Base-by-base conservation (phyloP, 768 basidiomycete genomes). In the Collybia sp. region DNA sequence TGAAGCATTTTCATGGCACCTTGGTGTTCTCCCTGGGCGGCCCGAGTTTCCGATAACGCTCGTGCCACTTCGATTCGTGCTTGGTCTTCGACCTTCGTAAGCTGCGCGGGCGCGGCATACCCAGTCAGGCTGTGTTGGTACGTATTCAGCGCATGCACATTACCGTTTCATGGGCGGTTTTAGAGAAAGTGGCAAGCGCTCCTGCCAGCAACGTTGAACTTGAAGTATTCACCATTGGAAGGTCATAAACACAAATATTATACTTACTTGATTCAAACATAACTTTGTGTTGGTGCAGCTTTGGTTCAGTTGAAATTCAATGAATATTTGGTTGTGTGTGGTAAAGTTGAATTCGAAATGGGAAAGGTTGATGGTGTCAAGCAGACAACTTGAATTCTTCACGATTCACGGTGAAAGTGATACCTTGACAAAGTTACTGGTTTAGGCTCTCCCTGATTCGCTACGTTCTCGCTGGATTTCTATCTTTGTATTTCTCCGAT, bases 31-130 rank as follows among this genome's bases (percentile, higher is more conserved):
- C 61, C 54, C 41, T 70, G 68, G 15, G 77, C 73, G 33, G 75
- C 72, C 35, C 68, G 70, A 12, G 67, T 54, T 30, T 83, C 79
- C 5, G 68, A 53, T 33, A 62, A 51, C 10, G 75, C 71, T 39
- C 72, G 73, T 42, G 75, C 66, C 50, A 82, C 68, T 51, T 84
- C 78, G 34, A 65, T 61, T 50, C 74, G 74, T 3, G 77, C 70
- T 45, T 77, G 73, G n/a, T 73, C 72, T 49, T 86, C 82, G 13
- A 77, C 68, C 31, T 74, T 67, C 12, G 74, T 67, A 47, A 83
- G 68, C 83, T 85, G 40, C 38, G 30, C 11, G 9, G n/a, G 17
- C 30, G 49, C 15, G 53, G 17, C 46, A 40, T 30, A 30, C 44
- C 34, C 40, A 31, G 13, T 18, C 33, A 19, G 12, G 18, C 25